Conservation (phyloP, 176 grass and related monocot species). For the Tillandsia fasciculata region DNA sequence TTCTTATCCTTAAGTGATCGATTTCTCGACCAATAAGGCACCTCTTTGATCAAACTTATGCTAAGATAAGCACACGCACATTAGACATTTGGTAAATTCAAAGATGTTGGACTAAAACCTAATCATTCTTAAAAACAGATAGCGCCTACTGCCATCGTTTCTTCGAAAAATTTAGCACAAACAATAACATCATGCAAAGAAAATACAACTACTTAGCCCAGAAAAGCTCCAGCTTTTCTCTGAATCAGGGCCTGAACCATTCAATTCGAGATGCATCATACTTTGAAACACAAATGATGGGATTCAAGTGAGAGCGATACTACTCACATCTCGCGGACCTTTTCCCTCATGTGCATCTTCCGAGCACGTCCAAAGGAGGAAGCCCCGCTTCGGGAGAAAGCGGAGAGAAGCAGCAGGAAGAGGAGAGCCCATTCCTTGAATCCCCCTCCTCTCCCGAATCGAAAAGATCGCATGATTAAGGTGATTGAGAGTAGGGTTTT, state of each 20-base stretch:
- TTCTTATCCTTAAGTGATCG: background rate
- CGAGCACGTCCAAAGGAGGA: constrained; percentile 42
- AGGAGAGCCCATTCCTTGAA: background rate
- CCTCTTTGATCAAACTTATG: background rate
- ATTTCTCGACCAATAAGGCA: background rate
- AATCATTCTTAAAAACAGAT: too few relatives aligned
- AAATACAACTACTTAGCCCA: too few relatives aligned
- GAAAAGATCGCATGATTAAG: background rate
- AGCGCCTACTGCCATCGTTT: too few relatives aligned
- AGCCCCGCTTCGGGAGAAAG: background rate
- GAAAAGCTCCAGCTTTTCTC: too few relatives aligned
- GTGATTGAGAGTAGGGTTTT: background rate
- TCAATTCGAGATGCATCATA: too few relatives aligned
- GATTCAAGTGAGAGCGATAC: background rate
- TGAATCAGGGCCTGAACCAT: too few relatives aligned
- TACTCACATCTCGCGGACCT: constrained; percentile 85
- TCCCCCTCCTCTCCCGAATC: background rate
- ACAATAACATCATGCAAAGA: too few relatives aligned
- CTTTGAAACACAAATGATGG: background rate
- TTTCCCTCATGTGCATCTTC: constrained; percentile 60
- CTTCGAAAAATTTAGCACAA: too few relatives aligned
- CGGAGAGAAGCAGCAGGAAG: background rate
- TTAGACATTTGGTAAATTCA: too few relatives aligned
- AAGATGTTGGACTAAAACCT: too few relatives aligned
- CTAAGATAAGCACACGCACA: too few relatives aligned